Base-by-base conservation (phyloP, 495 filamentous ascomycete genomes). In the Glarea lozoyensis region DNA sequence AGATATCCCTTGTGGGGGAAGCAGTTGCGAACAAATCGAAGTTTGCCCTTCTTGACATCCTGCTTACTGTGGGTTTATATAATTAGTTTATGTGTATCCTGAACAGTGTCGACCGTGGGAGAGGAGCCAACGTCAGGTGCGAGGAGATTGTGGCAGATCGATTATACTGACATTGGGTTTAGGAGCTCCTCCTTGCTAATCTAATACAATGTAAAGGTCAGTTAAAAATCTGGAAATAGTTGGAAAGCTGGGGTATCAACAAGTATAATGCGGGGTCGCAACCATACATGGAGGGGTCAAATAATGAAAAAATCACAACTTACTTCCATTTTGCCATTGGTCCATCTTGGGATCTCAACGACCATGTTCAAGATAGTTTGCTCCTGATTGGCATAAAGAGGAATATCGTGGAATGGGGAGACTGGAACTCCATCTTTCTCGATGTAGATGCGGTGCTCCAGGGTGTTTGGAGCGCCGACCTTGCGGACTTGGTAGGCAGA, bases 1-100 rank as follows among this genome's bases (percentile, higher is more conserved):
- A 97, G 85, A 66, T 97, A 99, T 40, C 92, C 92, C 78, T 97
- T 95, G 79, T 99, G 93, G 52, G 92, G 92, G 78, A 99, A 99
- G 79, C 92, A 97, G 81, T 99, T 99, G 67, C 92, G 87, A 64
- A 99, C 93, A 63, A 79, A 99, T 53, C 92, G 86, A 47, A 97
- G 89, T 70, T 86, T 88, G 67, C 84, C 84, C 70, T 88, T 88
- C 80, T 88, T 88, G 57, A 75, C 68, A 63, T 88, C 83, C n/a
- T 37, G 56, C 3, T 20, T 22, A 18, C 20, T 24, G 42, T n/a
- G n/a, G n/a, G n/a, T n/a, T n/a, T n/a, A n/a, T n/a, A n/a, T n/a
- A n/a, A n/a, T n/a, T n/a, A n/a, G n/a, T n/a, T n/a, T n/a, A n/a
- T n/a, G n/a, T n/a, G n/a, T n/a, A n/a, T n/a, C n/a, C n/a, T n/a